These are phyloP conservation scores for Psilocybe mexicana DNA, from an alignment of 1,284 basidiomycete species.

Conservation along the genomic window DNA sequence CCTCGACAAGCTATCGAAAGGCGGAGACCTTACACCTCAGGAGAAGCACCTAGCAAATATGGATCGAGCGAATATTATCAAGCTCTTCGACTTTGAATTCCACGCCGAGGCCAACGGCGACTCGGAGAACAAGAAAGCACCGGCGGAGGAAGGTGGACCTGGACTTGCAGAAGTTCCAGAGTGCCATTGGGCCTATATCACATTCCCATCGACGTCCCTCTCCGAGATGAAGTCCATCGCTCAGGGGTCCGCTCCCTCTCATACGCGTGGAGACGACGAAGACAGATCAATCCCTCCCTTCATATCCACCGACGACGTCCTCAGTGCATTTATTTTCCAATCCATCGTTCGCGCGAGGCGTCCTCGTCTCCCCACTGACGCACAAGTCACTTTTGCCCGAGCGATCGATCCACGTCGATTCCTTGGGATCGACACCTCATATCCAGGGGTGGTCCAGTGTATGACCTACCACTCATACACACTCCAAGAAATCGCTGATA, in stretches of 20 bases:
- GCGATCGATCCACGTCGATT: conserved; percentile 29
- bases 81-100: conserved; percentile 16
- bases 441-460: conserved; percentile 29
- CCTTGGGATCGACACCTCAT: conserved; percentile 23
- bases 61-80: background rate
- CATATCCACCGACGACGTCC: conserved; percentile 30
- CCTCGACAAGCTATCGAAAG: conserved; percentile 26
- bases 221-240: conserved; percentile 21
- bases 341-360: conserved; percentile 26
- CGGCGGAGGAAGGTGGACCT: background rate
- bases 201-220: conserved; percentile 21
- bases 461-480: conserved; percentile 25
- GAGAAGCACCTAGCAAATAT: background rate
- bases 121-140: background rate
- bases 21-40: conserved; percentile 5
- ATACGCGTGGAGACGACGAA: background rate
- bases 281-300: conserved; percentile 5
- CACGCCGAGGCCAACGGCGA: conserved; percentile 23
- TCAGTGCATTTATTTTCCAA: conserved; percentile 31
- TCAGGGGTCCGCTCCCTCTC: conserved; percentile 7
- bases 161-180: conserved; percentile 11
- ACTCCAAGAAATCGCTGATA: conserved; percentile 18
- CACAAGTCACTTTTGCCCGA: conserved; percentile 21
- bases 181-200: conserved; percentile 26
- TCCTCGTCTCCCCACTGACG: conserved; percentile 16